A percentile compares a stretch with the other conserved stretches of the same genome.
These are phyloP conservation scores for Globisporangium polare DNA, from an alignment of 352 stramenopile species.

Conservation along the genomic window DNA sequence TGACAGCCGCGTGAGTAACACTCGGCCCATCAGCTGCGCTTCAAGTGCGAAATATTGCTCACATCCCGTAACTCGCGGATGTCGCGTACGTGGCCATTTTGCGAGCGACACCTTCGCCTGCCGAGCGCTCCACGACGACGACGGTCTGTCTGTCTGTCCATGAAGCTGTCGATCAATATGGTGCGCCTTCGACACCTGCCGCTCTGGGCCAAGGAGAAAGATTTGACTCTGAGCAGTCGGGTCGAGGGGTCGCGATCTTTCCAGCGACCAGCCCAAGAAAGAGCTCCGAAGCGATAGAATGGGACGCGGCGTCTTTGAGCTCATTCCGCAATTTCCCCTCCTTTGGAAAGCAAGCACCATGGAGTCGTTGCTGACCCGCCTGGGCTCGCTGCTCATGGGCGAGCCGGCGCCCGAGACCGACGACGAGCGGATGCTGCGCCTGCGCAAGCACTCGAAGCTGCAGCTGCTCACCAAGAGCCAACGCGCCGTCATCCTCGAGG, in stretches of 20 bases:
- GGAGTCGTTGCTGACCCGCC: conserved; percentile 52
- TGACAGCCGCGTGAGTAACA: not conserved
- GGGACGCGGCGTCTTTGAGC: not conserved
- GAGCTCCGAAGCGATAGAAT: not conserved
- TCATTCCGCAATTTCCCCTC: conserved; percentile 1
- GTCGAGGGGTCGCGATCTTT: conserved; percentile 7
- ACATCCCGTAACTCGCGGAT: not conserved
- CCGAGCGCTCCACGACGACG: too few species aligned
- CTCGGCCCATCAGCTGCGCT: not conserved
- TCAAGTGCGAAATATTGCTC: not conserved
- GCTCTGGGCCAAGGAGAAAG: not conserved
- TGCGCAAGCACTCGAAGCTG: conserved; percentile 48
- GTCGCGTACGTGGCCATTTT: not conserved
- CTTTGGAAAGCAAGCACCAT: conserved; percentile 19
- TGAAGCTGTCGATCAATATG: not conserved
- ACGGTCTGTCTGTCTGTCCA: not conserved
- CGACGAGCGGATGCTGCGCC: conserved; percentile 39
- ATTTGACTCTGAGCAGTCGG: not conserved
- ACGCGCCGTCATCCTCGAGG: conserved; percentile 72
- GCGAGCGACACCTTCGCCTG: not conserved
- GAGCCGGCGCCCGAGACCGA: conserved; percentile 54
- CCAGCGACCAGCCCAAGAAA: conserved; percentile 1
- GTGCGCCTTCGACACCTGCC: not conserved
- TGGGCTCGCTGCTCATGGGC: conserved; percentile 41
- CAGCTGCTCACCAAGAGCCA: conserved; percentile 74